These are phyloP conservation scores for Cenchrus purpureus DNA, from an alignment of 176 grass and related monocot species.

Conservation along the genomic window DNA sequence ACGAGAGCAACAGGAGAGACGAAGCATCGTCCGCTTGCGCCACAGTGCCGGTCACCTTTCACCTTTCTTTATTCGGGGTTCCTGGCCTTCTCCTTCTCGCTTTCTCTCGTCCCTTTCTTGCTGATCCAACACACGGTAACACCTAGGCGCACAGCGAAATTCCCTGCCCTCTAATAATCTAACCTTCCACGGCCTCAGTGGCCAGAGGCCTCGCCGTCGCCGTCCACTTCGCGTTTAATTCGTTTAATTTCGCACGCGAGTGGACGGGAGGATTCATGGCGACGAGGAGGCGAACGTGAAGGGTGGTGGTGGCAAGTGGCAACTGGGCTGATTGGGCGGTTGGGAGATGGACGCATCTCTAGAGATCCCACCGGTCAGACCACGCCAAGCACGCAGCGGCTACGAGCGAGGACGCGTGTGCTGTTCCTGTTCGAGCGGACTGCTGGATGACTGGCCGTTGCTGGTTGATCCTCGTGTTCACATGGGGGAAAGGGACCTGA, in stretches of 20 bases:
- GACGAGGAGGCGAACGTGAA: slow-evolving; percentile 16
- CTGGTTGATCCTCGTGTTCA: neutral
- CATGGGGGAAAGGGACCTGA: neutral
- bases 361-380: neutral
- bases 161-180: neutral
- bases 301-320: neutral
- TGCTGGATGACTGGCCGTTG: neutral
- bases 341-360: slow-evolving; percentile 3
- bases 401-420: neutral
- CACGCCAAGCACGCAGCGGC: neutral
- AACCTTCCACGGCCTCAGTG: neutral
- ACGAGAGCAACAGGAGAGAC: slow-evolving; percentile 21
- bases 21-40: neutral
- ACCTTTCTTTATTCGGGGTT: neutral
- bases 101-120: slow-evolving; percentile 28
- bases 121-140: neutral
- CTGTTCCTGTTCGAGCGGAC: neutral
- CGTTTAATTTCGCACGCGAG: neutral
- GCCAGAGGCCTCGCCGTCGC: neutral
- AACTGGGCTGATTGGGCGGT: neutral
- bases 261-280: neutral
- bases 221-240: slow-evolving; percentile 6
- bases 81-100: neutral
- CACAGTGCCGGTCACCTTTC: slow-evolving; percentile 13
- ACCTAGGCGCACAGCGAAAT: neutral